Conservation (phyloP, 2,329 filamentous ascomycete species). For the Coleophoma eucalyptorum region DNA sequence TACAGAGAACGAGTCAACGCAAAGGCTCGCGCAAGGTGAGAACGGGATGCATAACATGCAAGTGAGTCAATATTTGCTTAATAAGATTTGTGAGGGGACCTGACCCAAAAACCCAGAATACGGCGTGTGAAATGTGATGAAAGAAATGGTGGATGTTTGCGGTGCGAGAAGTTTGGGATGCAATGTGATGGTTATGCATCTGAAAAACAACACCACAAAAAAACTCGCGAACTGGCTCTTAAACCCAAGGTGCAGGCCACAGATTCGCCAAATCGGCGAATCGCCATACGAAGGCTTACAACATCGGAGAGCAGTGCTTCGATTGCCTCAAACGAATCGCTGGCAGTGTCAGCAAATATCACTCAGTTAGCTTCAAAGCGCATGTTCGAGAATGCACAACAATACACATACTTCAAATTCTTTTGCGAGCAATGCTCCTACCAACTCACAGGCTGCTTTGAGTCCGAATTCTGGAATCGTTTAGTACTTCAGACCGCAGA, state of each 20-base stretch:
- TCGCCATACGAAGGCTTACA: background rate
- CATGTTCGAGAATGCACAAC: constrained; percentile 43
- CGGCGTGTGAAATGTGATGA: constrained; percentile 63
- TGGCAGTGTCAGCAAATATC: background rate
- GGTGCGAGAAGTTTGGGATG: constrained; percentile 54
- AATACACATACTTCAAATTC: constrained; percentile 54
- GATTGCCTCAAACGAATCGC: background rate
- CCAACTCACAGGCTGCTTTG: constrained; percentile 62
- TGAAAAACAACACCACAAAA: background rate
- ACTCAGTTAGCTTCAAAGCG: constrained; percentile 20
- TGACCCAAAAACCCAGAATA: background rate
- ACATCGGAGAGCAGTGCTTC: background rate
- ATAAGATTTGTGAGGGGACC: background rate
- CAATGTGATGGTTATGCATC: constrained; percentile 51
- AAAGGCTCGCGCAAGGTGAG: background rate
- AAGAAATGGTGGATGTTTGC: constrained; percentile 49
- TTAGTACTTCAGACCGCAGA: constrained; percentile 59
- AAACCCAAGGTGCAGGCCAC: background rate
- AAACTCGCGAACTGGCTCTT: background rate
- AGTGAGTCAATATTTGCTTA: background rate
- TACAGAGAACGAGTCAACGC: background rate
- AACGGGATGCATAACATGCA: background rate
- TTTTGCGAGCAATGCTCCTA: constrained; percentile 55
- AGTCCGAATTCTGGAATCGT: constrained; percentile 57
- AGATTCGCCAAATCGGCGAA: background rate